Percentiles rank a stretch among this genome's conserved stretches.
Evolutionary conservation across 352 stramenopile species (phyloP).

Genomic region (Globisporangium splendens): DNA sequence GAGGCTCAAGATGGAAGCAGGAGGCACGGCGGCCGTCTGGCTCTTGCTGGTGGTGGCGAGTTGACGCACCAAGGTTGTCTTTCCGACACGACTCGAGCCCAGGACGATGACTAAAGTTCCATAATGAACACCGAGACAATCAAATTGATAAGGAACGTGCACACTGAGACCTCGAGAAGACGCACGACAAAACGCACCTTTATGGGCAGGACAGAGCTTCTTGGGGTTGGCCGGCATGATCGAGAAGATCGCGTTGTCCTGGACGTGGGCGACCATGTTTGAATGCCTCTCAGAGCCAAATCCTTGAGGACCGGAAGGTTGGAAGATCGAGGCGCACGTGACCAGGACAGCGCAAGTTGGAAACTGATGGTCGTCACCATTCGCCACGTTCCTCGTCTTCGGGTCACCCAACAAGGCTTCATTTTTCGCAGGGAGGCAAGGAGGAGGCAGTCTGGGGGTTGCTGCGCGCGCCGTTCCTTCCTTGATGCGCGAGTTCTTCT

Average conservation of each 20-base stretch:
- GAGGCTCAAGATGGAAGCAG: not conserved
- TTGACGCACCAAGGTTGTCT: constrained; percentile 32
- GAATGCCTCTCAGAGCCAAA: not conserved
- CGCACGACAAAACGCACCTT: constrained; percentile 49
- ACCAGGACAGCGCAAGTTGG: too few relatives aligned
- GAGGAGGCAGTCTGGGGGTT: too few relatives aligned
- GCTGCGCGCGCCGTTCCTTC: too few relatives aligned
- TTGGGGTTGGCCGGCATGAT: constrained; percentile 46
- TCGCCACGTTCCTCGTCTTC: too few relatives aligned
- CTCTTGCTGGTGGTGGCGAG: constrained; percentile 11
- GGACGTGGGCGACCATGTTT: constrained; percentile 9
- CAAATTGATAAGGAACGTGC: not conserved
- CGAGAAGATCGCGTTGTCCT: constrained; percentile 26
- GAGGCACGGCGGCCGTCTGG: too few relatives aligned
- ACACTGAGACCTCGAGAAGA: not conserved
- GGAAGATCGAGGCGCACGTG: too few relatives aligned
- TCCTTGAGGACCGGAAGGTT: not conserved
- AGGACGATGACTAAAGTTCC: constrained; percentile 35
- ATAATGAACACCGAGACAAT: not conserved
- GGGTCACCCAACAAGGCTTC: too few relatives aligned
- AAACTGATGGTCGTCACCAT: too few relatives aligned
- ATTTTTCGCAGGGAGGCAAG: too few relatives aligned
- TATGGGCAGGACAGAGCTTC: constrained; percentile 40
- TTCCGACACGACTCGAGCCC: constrained; percentile 36
- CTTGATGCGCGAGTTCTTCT: too few relatives aligned